Percentiles rank a stretch among this genome's conserved stretches.
Conservation (phyloP, 345 rosid species). For the Corymbia maculata region DNA sequence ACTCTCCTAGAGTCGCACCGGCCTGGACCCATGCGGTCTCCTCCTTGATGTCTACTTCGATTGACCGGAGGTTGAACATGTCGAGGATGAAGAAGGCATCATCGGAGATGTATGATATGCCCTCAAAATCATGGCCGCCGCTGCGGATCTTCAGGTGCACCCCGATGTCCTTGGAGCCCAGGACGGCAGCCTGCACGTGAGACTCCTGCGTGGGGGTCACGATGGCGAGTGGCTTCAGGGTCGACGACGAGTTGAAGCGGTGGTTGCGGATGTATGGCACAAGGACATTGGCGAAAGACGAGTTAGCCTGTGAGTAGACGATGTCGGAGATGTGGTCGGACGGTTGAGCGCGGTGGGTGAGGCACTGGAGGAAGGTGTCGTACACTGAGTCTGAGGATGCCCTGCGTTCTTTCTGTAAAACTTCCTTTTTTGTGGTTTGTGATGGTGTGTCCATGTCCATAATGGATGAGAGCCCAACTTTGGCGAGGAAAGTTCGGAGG, state of each 20-base stretch:
- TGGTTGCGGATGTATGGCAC: constrained; percentile 27
- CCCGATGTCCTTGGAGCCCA: constrained; percentile 16
- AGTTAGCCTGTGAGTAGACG: not conserved
- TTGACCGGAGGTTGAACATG: constrained; percentile 23
- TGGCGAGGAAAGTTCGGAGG: not conserved
- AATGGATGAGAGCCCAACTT: not conserved
- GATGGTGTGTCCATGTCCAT: not conserved
- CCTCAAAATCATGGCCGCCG: constrained; percentile 55
- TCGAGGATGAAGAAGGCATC: constrained; percentile 35
- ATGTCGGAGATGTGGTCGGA: not conserved
- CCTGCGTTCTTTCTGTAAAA: not conserved
- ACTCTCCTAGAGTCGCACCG: constrained; percentile 40
- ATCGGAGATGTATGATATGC: constrained; percentile 38
- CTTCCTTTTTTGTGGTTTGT: not conserved
- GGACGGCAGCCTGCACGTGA: constrained; percentile 37
- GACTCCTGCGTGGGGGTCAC: constrained; percentile 27
- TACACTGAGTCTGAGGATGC: not conserved
- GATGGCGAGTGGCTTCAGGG: constrained; percentile 32
- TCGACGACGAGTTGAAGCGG: constrained; percentile 29
- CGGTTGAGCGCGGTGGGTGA: not conserved
- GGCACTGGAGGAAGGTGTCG: not conserved
- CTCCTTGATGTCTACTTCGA: constrained; percentile 13
- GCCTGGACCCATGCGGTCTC: constrained; percentile 38
- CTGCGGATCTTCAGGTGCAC: constrained; percentile 34
- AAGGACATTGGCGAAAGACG: constrained; percentile 6